Evolutionary conservation across 202 grass and related monocot genomes (phyloP).

Genomic region (Sporobolus alterniflorus): DNA sequence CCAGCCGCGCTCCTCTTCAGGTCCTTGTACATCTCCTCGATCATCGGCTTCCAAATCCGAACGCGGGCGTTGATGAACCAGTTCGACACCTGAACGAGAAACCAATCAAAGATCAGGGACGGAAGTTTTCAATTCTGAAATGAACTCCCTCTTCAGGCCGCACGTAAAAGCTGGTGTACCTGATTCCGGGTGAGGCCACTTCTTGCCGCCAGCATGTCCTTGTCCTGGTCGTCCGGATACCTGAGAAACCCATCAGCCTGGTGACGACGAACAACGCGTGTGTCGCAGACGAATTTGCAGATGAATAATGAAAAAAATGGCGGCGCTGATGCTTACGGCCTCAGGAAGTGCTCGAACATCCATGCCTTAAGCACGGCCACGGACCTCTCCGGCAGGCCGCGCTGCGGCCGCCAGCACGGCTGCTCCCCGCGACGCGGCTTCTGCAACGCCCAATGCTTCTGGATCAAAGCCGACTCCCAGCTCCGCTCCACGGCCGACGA

Average conservation of each 20-base stretch:
- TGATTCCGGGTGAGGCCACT: slow-evolving; percentile 78
- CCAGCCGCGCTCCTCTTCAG: slow-evolving; percentile 37
- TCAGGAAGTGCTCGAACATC: slow-evolving; percentile 95
- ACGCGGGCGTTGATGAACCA: slow-evolving; percentile 98
- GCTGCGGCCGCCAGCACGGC: slow-evolving; percentile 85
- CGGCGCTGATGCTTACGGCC: slow-evolving; percentile 70
- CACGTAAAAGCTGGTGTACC: slow-evolving; percentile 9
- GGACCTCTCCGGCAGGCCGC: slow-evolving; percentile 80
- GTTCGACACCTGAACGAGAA: slow-evolving; percentile 75
- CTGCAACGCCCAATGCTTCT: slow-evolving; percentile 70
- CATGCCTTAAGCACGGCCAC: slow-evolving; percentile 87
- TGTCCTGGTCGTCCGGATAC: slow-evolving; percentile 86
- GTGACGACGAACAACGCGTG: not conserved
- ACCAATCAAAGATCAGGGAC: not conserved
- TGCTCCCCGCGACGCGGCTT: slow-evolving; percentile 60
- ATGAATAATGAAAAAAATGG: not conserved
- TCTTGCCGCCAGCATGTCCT: slow-evolving; percentile 81
- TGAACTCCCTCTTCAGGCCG: no score
- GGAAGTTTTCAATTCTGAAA: not conserved
- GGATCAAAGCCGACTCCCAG: slow-evolving; percentile 67
- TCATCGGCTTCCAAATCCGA: slow-evolving; percentile 95
- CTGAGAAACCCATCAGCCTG: slow-evolving; percentile 34
- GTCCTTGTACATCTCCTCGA: slow-evolving; percentile 87
- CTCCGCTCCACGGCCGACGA: slow-evolving; percentile 34
- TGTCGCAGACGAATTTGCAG: not conserved